These are phyloP conservation scores for Apiotrichum porosum DNA, from an alignment of 1,284 basidiomycete species.

Conservation along the genomic window DNA sequence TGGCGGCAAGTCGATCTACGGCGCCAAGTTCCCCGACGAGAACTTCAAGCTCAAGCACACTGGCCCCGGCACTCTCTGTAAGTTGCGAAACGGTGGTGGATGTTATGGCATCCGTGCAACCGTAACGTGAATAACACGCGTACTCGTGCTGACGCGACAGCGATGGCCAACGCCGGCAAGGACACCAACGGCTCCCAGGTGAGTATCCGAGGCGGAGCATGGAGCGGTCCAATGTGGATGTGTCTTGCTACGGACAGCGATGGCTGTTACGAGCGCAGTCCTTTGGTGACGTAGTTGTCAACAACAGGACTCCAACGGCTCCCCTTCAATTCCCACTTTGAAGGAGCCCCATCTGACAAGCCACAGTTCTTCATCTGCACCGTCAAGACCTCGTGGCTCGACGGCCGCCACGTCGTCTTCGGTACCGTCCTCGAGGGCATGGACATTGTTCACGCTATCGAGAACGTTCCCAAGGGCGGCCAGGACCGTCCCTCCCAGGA, in stretches of 20 bases:
- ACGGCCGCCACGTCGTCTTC: slow-evolving; percentile 65
- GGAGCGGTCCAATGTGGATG: too few species aligned
- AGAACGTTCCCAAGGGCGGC: slow-evolving; percentile 61
- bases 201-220: background rate
- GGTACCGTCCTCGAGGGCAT: slow-evolving; percentile 85
- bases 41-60: slow-evolving; percentile 91
- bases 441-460: slow-evolving; percentile 71
- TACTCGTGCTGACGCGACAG: slow-evolving; percentile 27
- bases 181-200: slow-evolving; percentile 49
- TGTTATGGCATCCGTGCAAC: too few species aligned
- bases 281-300: too few species aligned
- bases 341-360: slow-evolving; percentile 1
- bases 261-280: too few species aligned
- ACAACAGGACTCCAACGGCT: too few species aligned
- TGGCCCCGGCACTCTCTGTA: slow-evolving; percentile 68
- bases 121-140: too few species aligned
- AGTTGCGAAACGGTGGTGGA: too few species aligned
- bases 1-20: slow-evolving; percentile 60
- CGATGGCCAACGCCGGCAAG: slow-evolving; percentile 80
- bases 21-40: slow-evolving; percentile 59
- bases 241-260: too few species aligned
- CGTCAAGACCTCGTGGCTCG: slow-evolving; percentile 63
- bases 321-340: too few species aligned
- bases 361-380: slow-evolving; percentile 65
- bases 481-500: slow-evolving; percentile 66